phyloP scores from a whole-genome alignment of 352 stramenopile genomes.

The Blastocystis sp. region DNA sequence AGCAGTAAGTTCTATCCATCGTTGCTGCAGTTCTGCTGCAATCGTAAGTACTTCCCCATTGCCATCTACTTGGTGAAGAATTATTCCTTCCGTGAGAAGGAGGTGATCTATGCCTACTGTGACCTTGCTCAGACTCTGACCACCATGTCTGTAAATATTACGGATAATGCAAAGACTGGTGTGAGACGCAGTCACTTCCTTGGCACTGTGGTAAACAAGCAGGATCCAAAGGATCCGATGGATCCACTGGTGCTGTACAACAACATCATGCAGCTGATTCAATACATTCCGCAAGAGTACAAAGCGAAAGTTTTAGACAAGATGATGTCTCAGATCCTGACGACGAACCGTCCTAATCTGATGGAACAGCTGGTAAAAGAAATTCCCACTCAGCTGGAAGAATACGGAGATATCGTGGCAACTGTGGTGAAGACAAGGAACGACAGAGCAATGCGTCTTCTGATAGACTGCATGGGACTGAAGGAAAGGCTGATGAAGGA shows the following conservation, averaged over 20 bases:
- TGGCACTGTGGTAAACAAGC: neutral
- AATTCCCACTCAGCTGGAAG: neutral
- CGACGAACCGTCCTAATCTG: neutral
- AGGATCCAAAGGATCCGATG: neutral
- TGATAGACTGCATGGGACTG: conserved; percentile 35
- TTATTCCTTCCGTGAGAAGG: conserved; percentile 44
- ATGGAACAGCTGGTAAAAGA: neutral
- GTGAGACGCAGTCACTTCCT: neutral
- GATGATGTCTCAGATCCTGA: neutral
- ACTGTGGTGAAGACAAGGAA: neutral
- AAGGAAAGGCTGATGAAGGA: conserved; percentile 4
- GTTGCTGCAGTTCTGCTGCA: neutral
- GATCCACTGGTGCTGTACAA: neutral
- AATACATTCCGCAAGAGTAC: neutral
- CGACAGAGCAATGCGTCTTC: neutral
- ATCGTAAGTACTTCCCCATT: neutral
- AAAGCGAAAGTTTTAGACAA: neutral
- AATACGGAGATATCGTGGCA: neutral
- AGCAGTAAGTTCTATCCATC: neutral
- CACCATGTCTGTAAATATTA: neutral
- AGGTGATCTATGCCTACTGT: neutral
- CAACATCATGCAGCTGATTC: neutral
- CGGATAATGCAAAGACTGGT: neutral
- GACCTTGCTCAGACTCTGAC: neutral
- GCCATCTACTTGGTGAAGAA: neutral